Conservation (phyloP, 106 monocot species). For the Dendrobium officinale region DNA sequence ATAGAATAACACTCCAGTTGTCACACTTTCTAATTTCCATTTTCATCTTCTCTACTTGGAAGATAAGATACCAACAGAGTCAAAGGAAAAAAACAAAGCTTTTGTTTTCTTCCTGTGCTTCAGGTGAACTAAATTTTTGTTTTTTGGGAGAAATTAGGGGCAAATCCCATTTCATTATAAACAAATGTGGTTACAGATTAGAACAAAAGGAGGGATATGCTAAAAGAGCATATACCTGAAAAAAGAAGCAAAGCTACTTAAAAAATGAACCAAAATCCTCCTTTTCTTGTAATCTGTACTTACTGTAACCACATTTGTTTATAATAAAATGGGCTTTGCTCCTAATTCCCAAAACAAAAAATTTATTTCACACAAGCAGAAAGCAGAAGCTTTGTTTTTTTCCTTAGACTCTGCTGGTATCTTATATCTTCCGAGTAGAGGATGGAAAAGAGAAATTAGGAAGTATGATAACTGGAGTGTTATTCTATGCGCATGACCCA, state of each 20-base stretch:
- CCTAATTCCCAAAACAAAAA: too few species aligned
- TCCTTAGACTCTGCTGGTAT: background rate
- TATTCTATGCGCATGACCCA: background rate
- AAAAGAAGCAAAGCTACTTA: too few species aligned
- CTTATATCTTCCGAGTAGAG: background rate
- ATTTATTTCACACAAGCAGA: background rate
- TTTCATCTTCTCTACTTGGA: background rate
- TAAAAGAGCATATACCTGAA: too few species aligned
- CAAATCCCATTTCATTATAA: too few species aligned
- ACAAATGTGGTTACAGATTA: too few species aligned
- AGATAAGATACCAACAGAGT: background rate
- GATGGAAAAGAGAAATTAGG: background rate
- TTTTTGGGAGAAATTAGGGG: too few species aligned
- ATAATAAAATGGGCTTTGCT: too few species aligned
- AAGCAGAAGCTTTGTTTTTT: background rate
- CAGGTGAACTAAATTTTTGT: too few species aligned
- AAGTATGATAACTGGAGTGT: background rate
- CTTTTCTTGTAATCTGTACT: too few species aligned
- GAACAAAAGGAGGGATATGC: too few species aligned
- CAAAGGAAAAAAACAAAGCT: background rate
- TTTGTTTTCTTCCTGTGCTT: background rate
- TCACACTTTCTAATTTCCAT: background rate
- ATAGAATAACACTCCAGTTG: background rate
- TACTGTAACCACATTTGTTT: too few species aligned
- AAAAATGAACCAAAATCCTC: too few species aligned